Evolutionary conservation across 108 stramenopile species (phyloP).

Genomic region (Fragilaria radians): DNA sequence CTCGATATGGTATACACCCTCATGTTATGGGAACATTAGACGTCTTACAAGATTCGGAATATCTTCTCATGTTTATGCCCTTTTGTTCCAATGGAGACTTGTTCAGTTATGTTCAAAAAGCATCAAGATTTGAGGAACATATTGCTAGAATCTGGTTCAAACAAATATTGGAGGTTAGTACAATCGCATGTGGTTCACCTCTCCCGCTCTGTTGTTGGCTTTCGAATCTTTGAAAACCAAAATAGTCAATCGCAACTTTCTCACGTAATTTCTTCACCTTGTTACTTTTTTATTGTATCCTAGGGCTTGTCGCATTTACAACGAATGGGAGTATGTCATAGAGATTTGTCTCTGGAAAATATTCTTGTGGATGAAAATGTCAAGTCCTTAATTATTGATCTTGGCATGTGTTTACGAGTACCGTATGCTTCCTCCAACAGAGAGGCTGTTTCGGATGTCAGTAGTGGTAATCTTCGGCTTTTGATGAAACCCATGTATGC

Average conservation of each 20-base stretch:
- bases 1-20: conserved; percentile 49
- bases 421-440: conserved; percentile 37
- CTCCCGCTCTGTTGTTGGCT: no score
- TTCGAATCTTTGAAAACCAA: background rate
- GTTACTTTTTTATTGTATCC: conserved; percentile 20
- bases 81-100: conserved; percentile 82
- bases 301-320: conserved; percentile 67
- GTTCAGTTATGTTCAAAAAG: conserved; percentile 24
- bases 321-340: conserved; percentile 65
- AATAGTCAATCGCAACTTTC: background rate
- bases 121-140: conserved; percentile 30
- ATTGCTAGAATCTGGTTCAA: conserved; percentile 54
- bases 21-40: conserved; percentile 69
- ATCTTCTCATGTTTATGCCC: conserved; percentile 79
- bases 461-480: conserved; percentile 41
- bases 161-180: conserved; percentile 39
- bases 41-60: conserved; percentile 75
- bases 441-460: conserved; percentile 35
- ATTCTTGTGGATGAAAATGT: conserved; percentile 73
- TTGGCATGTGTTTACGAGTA: conserved; percentile 67
- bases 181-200: background rate
- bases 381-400: conserved; percentile 48
- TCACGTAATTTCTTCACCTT: background rate
- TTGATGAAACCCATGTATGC: conserved; percentile 41
- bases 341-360: conserved; percentile 89